Evolutionary conservation across 805 yeast species (phyloP), one percentile per base, ranked within the genome.

Genomic region (Pichia nakasei): DNA sequence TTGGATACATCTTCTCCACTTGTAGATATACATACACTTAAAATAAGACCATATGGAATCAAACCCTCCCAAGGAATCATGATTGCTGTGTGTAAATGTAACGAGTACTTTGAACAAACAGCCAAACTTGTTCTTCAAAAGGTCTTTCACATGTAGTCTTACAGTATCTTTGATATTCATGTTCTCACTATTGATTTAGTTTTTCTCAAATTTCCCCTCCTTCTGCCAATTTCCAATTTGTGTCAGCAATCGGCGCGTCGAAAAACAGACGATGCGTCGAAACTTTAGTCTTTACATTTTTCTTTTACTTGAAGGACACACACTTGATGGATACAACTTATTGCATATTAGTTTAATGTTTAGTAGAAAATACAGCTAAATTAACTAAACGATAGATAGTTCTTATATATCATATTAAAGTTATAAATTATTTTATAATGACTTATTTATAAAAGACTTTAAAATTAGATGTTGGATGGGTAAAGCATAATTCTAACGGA

Each of bases 401-500:
- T 35, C 21, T 44, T 38, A 44, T 41, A 48, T 43, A 43, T 48
- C 48, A 45, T 44, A 46, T 49, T 49, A 46, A 45, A 46, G 47
- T 46, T 49, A 49, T 49, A 49, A 49, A 49, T 41, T 37, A 35
- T 38, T 41, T 45, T 29, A 29, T 31, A 37, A 33, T 40, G 39
- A 43, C 39, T 48, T 44, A 43, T 47, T 49, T 46, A 49, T 47
- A 49, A 43, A 47, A 49, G 52, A 49, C 48, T 24, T 37, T 24
- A 18, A 21, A 43, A 62, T 84, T 91, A 91, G 86, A 91, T 93
- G 95, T 84, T 89, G 60, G 97, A 91, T 78, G 98, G 98, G 85
- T 91, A 91, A 75, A 91, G 89, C 95, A 93, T 88, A 80, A 93
- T 82, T 82, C 98, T 86, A 70, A 93, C 97, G 59, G 96, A 83